Evolutionary conservation across 331 rosid genomes (phyloP), one percentile per base, ranked within the genome.

Genomic region (Malus hybrid): DNA sequence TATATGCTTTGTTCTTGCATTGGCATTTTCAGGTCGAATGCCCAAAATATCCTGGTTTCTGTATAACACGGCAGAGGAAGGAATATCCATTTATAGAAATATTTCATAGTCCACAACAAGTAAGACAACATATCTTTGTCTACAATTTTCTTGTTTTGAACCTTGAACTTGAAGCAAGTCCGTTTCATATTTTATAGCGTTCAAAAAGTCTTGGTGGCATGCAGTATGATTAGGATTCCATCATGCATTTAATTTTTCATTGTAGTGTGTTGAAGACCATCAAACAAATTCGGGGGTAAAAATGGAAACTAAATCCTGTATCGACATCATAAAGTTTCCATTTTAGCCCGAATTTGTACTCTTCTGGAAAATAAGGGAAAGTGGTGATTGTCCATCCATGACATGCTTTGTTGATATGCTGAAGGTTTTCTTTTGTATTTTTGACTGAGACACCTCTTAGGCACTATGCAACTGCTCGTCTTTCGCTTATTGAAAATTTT

Each of bases 1-100:
- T 18, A 26, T 76, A 44, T 6, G 48, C 22, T 68, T 69, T 33
- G 28, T 76, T 63, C 20, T 72, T 58, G 24, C 73, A 63, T 12
- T 84, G 46, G 62, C 72, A 67, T 68, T 73, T 82, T 55, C 93
- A 93, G 98, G 98, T 93, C 75, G 98, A 93, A 77, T 93, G 98
- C 78, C 97, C 98, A 73, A 93, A 93, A 75, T 91, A 91, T 80
- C 98, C 97, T 61, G 98, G 96, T 60, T 91, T 93, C 82, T 89
- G 98, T 79, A 81, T 91, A 29, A 82, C 93, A 22, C 91, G 98
- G 66, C 93, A 89, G 87, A 91, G 71, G 79, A 89, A 72, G 63
- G 97, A 93, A 83, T 93, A 93, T 77, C 96, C 98, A 68, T 93
- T 93, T 75, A 79, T 89, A 50, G 97, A 91, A 87, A 80, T 93